A percentile compares a stretch with the other conserved stretches of the same genome.
phyloP scores from a whole-genome alignment of 257 asterid genomes.

The Coffea eugenioides region DNA sequence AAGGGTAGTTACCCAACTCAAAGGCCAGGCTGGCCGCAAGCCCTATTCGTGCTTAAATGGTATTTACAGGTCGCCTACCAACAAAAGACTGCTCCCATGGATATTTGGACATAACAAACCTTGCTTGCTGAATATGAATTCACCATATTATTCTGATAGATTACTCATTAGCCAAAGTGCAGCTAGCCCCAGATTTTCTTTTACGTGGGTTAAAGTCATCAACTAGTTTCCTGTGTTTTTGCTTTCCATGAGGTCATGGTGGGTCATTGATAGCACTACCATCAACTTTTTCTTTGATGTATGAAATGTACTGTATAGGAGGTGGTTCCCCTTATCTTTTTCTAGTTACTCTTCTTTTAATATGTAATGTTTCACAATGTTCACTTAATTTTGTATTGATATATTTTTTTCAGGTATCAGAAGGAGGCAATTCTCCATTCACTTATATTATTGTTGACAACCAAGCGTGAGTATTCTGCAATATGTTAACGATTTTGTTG shows the following conservation, averaged over 20 bases:
- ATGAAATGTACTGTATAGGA: background rate
- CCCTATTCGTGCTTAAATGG: too few species aligned
- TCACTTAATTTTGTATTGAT: background rate
- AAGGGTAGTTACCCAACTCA: too few species aligned
- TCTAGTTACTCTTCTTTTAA: background rate
- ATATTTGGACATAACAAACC: too few species aligned
- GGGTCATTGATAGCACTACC: background rate
- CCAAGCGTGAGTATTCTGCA: constrained; percentile 64
- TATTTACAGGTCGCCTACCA: too few species aligned
- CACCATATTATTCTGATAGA: too few species aligned
- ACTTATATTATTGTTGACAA: constrained; percentile 90
- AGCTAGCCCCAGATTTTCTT: background rate
- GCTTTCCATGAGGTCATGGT: background rate
- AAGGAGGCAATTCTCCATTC: constrained; percentile 96
- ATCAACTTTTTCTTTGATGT: background rate
- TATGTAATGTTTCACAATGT: background rate
- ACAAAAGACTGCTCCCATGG: too few species aligned
- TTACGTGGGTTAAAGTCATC: background rate
- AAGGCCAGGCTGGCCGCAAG: too few species aligned
- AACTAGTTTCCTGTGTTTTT: background rate
- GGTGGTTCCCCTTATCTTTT: background rate
- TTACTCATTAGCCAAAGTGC: too few species aligned
- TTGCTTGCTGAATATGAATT: too few species aligned
- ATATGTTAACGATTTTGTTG: background rate
- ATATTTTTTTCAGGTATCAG: constrained; percentile 59